These are phyloP conservation scores for Fusarium mangiferae DNA, from an alignment of 2,329 filamentous ascomycete genomes.

Conservation along the genomic window DNA sequence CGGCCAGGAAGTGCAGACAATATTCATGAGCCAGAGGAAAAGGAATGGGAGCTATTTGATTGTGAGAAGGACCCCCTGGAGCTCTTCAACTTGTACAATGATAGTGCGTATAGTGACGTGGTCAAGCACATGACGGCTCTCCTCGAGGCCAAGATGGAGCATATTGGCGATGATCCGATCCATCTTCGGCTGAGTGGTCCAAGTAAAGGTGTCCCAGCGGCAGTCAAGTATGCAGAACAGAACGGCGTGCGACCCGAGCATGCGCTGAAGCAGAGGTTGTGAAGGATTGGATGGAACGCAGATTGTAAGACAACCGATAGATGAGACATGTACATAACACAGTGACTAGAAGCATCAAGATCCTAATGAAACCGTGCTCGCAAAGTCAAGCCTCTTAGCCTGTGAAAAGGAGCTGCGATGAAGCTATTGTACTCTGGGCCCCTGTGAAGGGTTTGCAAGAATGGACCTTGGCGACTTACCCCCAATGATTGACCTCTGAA, in stretches of 20 bases:
- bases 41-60: conserved; percentile 66
- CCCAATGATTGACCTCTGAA: background rate
- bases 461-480: background rate
- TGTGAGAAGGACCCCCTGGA: conserved; percentile 61
- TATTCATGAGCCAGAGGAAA: conserved; percentile 36
- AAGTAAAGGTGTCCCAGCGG: background rate
- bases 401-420: background rate
- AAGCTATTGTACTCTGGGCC: background rate
- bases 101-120: conserved; percentile 50
- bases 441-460: background rate
- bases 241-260: background rate
- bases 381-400: fast-evolving
- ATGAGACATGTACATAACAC: background rate
- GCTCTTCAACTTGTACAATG: conserved; percentile 58
- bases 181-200: background rate
- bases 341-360: background rate
- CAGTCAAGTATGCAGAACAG: background rate
- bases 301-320: background rate
- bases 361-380: fast-evolving
- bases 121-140: conserved; percentile 54
- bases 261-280: background rate
- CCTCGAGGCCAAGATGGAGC: conserved; percentile 61
- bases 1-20: conserved; percentile 47
- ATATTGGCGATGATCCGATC: conserved; percentile 59
- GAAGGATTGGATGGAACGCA: background rate